phyloP scores from a whole-genome alignment of 73 alveolate genomes.

The Breviolum minutum region DNA sequence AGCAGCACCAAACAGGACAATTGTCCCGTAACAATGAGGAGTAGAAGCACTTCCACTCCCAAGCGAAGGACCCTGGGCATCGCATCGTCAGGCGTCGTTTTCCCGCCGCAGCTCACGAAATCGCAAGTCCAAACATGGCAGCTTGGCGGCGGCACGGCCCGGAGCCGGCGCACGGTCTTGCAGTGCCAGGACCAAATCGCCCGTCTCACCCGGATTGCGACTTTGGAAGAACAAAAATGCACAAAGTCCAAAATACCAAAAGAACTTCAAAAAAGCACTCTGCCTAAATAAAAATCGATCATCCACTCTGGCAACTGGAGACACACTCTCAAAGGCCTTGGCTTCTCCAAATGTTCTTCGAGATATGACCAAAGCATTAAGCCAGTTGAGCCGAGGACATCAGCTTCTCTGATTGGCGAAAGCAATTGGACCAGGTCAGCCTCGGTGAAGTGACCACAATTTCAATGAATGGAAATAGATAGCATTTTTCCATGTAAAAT shows the following conservation, averaged over 20 bases:
- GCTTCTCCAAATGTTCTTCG: not conserved
- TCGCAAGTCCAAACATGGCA: not conserved
- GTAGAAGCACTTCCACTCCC: conserved; percentile 40
- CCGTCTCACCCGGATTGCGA: not conserved
- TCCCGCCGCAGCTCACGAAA: not conserved
- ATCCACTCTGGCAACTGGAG: conserved; percentile 21
- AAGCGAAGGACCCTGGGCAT: conserved; percentile 16
- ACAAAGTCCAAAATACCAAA: not conserved
- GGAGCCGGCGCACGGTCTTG: conserved; percentile 38
- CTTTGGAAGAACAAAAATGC: too few relatives aligned
- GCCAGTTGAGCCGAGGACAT: too few relatives aligned
- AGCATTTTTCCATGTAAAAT: not conserved
- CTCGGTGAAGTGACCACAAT: not conserved
- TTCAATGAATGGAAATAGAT: not conserved
- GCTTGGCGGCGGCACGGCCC: conserved; percentile 40
- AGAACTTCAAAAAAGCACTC: not conserved
- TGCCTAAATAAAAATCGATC: conserved; percentile 41
- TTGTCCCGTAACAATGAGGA: not conserved
- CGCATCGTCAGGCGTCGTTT: not conserved
- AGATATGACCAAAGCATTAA: not conserved
- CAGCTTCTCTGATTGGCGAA: conserved; percentile 12
- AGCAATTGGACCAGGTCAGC: conserved; percentile 49
- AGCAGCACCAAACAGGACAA: conserved; percentile 26
- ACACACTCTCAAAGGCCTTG: not conserved
- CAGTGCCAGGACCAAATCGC: conserved; percentile 67